Conservation (phyloP, 148 eudicot genomes). For the Amaranthus palmeri region DNA sequence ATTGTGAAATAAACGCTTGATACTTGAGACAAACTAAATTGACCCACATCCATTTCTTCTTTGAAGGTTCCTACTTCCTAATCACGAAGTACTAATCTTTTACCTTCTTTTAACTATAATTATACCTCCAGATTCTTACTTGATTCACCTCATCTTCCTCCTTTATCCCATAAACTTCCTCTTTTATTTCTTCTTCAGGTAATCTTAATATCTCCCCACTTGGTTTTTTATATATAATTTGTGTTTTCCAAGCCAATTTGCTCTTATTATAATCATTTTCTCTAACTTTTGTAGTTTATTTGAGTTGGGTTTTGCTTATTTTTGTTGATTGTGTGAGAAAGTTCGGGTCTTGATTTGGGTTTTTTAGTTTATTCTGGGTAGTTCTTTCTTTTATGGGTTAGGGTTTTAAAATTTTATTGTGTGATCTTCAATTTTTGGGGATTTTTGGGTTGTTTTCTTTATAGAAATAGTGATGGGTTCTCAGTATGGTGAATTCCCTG, state of each 20-base stretch:
- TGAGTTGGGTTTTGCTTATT: constrained; percentile 12
- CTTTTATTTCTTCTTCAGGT: constrained; percentile 16
- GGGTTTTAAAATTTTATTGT: constrained; percentile 7
- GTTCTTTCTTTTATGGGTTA: constrained; percentile 25
- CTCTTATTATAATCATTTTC: constrained; percentile 5
- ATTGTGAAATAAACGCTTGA: not conserved
- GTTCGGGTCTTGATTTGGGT: constrained; percentile 5
- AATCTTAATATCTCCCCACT: not conserved
- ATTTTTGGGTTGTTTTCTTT: not conserved
- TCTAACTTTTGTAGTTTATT: not conserved
- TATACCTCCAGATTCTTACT: not conserved
- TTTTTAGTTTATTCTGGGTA: not conserved
- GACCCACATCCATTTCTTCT: not conserved
- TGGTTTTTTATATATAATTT: not conserved
- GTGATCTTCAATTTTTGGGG: constrained; percentile 7
- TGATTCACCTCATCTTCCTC: not conserved
- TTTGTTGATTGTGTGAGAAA: constrained; percentile 18
- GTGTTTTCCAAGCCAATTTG: not conserved
- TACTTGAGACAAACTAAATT: not conserved
- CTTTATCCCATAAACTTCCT: not conserved
- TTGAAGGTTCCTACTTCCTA: constrained; percentile 7
- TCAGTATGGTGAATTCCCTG: constrained; percentile 26
- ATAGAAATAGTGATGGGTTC: constrained; percentile 32
- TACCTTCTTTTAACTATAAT: not conserved
- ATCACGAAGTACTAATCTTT: not conserved